Evolutionary conservation across 306 rosid genomes (phyloP), one percentile per base, ranked within the genome.

Genomic region (Sophora flavescens): DNA sequence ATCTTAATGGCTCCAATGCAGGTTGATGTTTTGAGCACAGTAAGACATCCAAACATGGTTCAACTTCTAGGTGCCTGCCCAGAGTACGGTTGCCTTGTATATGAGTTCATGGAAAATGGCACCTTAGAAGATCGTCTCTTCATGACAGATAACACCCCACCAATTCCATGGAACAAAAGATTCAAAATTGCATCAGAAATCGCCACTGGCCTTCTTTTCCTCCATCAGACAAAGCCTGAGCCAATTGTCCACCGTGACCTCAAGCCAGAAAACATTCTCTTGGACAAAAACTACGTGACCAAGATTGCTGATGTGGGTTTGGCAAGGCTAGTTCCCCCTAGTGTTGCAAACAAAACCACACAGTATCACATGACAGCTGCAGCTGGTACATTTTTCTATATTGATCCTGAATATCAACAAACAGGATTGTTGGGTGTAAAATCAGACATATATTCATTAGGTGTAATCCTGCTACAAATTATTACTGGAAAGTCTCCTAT

Each of bases 321-420:
- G 68, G 96, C 98, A 14, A 75, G 95, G 48, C 89, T 93, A 8
- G 96, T 93, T 63, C 96, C 96, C 0, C 85, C 92, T 5, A 74
- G 82, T 1, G 48, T 78, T 4, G 70, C 89, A 2, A 75, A 90
- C 70, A 75, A 57, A 26, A 79, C 80, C 53, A 91, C 95, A 10
- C 82, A 88, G 74, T 93, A 88, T 68, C 88, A 67, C 82, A 32
- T 77, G 78, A 93, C 95, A 62, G 63, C 89, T 16, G 89, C 98
- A 11, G 95, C 93, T 0, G 98, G 98, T 30, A 93, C 96, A 35
- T 89, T 93, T 38, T 93, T 91, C 60, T 93, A 93, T 75, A 93
- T 91, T 39, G 98, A 93, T 33, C 96, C 96, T 2, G 96, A 93
- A 74, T 93, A 93, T 72, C 96, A 93, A 52, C 93, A 91, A 70